Conservation (phyloP, 2,329 filamentous ascomycete species). For the Cryoendolithus antarcticus region DNA sequence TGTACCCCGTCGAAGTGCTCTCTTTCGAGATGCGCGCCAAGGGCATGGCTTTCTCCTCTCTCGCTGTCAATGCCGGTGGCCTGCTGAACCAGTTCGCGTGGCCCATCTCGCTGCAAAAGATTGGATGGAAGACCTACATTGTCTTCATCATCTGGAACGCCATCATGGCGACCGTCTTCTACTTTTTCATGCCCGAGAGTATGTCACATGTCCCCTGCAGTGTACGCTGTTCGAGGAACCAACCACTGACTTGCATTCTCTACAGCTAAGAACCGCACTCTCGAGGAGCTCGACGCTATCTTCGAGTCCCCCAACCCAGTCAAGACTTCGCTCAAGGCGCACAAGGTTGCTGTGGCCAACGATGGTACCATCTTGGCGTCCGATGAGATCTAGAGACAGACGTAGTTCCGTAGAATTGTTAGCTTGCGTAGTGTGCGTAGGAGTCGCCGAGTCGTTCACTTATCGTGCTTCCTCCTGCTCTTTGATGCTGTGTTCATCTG, state of each 20-base stretch:
- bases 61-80: conserved; percentile 32
- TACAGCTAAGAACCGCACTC: conserved; percentile 24
- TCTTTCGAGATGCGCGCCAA: conserved; percentile 34
- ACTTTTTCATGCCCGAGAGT: conserved; percentile 28
- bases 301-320: conserved; percentile 30
- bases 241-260: neutral
- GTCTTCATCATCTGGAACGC: conserved; percentile 23
- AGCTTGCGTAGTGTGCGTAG: no score
- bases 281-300: conserved; percentile 35
- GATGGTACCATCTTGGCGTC: conserved; percentile 14
- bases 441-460: no score
- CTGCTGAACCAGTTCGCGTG: conserved; percentile 27
- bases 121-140: conserved; percentile 19
- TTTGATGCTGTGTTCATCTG: no score
- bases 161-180: conserved; percentile 21
- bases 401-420: neutral
- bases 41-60: conserved; percentile 32
- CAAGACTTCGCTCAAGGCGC: conserved; percentile 18
- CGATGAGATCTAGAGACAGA: conserved; percentile 9
- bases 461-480: no score
- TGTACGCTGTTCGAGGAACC: conserved; percentile 24
- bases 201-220: conserved; percentile 11
- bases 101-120: conserved; percentile 16
- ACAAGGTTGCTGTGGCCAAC: conserved; percentile 15
- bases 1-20: conserved; percentile 37